Evolutionary conservation across 805 yeast species (phyloP), one percentile per base, ranked within the genome.

Genomic region (Dipodascopsis uninucleata): DNA sequence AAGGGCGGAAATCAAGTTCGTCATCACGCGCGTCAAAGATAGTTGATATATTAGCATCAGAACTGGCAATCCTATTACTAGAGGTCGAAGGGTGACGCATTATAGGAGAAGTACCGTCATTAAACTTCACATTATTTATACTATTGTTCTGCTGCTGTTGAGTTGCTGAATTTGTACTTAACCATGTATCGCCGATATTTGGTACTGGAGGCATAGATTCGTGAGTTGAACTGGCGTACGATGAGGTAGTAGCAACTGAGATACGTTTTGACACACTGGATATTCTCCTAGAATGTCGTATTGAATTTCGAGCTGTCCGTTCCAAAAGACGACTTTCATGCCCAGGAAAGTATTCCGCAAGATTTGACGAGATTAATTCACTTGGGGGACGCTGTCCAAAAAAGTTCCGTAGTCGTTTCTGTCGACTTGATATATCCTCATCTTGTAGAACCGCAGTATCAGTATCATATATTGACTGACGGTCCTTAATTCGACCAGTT

Each of bases 361-460:
- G 69, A 59, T 90, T 87, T 1, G 89, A 80, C 1, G 97, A 85
- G 49, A 90, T 93, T 56, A 89, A 75, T 60, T 87, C 95, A 48
- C 93, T 81, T 1, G 97, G 89, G 5, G 98, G 98, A 59, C 98
- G 73, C 63, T 86, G 96, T 20, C 94, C 94, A 63, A 82, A 81
- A 47, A 85, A 74, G 43, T 69, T 71, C 45, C 77, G 70, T 56
- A 57, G 20, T 8, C 59, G 45, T 22, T 50, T 48, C n/a, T 46
- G 31, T n/a, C 49, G 45, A 3, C 42, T 20, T 6, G 33, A 23
- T 12, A 26, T 17, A 5, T 31, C 29, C 5, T 17, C 17, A 24
- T 26, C 29, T 14, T 12, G 14, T 26, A 14, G 14, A 12, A 12
- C 12, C 29, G 29, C 14, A 14, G 12, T 14, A 26, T 12, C 12